Base-by-base conservation (phyloP, 257 asterid species). In the Datura wrightii region DNA sequence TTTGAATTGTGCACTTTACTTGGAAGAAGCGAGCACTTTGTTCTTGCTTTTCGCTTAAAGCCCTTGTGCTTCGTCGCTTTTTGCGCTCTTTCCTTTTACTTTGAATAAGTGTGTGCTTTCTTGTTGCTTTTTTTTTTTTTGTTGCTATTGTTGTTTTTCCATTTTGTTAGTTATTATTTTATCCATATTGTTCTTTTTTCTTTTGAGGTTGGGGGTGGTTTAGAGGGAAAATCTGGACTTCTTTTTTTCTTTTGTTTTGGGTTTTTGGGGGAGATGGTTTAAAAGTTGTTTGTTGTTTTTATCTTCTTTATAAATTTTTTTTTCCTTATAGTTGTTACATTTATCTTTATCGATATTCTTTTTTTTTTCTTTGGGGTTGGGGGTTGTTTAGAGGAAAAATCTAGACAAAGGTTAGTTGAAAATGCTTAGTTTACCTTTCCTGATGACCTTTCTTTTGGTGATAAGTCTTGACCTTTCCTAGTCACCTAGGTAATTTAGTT, bases 141-240 rank as follows among this genome's bases (percentile, higher is more conserved):
- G 53, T 24, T 24, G 53, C 8, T 10, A 14, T 62, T 62, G 15
- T 65, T 34, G 18, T 34, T 65, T 65, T 34, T 7, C n/a, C n/a
- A 65, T 65, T 65, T 34, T 65, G 44, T 65, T 65, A 3, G 10
- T 65, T 65, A 5, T 34, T 65, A 65, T n/a, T 34, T 11, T 5
- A 65, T 34, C 44, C 42, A 34, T 65, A 34, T 11, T 65, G n/a
- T 34, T 65, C 46, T 65, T 48, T 48, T 46, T 48, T 9, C 54
- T 2, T 65, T 65, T 34, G 72, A 65, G 46, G 18, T 36, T 65
- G 9, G 72, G 46, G 72, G 9, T 34, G 72, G 71, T 63, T 65
- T 65, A 65, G 72, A 65, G 72, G 46, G 72, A 65, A 65, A 65
- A 65, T 34, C n/a, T 65, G 13, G 72, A 34, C 44, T 13, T 65